Percentiles rank a stretch among this genome's conserved stretches.
Conservation (phyloP, 1,139 yeast species). For the Diutina siamensis region DNA sequence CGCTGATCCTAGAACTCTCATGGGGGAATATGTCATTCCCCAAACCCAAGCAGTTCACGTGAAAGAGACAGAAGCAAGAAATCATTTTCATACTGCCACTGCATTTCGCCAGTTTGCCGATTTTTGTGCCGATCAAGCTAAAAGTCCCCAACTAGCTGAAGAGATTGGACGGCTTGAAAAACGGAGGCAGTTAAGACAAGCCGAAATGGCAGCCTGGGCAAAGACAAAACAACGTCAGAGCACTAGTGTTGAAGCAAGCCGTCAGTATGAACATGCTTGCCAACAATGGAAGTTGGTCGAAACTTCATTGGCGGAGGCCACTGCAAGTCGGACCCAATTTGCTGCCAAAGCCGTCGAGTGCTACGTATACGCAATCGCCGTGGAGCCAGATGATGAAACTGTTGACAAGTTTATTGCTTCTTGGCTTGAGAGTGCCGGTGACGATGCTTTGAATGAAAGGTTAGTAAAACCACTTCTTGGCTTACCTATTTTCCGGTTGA, state of each 20-base stretch:
- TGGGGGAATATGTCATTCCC: conserved; percentile 43
- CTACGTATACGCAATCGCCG: conserved; percentile 43
- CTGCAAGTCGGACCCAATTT: conserved; percentile 29
- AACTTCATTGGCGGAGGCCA: conserved; percentile 29
- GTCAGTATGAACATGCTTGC: conserved; percentile 37
- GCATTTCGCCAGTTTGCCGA: conserved; percentile 53
- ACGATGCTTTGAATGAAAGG: background rate
- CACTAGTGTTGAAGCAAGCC: conserved; percentile 27
- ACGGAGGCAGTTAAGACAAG: conserved; percentile 25
- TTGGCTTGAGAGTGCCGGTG: conserved; percentile 14
- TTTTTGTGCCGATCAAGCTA: conserved; percentile 64
- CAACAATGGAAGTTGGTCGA: conserved; percentile 39
- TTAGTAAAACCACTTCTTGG: background rate
- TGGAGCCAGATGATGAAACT: conserved; percentile 42
- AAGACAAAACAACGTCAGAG: conserved; percentile 17
- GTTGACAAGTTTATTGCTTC: conserved; percentile 71
- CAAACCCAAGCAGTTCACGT: conserved; percentile 16
- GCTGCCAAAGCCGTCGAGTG: conserved; percentile 46
- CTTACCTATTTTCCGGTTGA: background rate
- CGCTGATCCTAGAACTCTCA: conserved; percentile 48
- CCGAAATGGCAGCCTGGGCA: conserved; percentile 32
- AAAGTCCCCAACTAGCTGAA: conserved; percentile 30
- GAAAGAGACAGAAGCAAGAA: conserved; percentile 12
- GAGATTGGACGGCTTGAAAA: conserved; percentile 31
- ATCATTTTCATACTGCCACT: conserved; percentile 18